A percentile compares a stretch with the other conserved stretches of the same genome.
These are phyloP conservation scores for Curvularia eragrostidis DNA, from an alignment of 2,329 filamentous ascomycete species.

Conservation along the genomic window DNA sequence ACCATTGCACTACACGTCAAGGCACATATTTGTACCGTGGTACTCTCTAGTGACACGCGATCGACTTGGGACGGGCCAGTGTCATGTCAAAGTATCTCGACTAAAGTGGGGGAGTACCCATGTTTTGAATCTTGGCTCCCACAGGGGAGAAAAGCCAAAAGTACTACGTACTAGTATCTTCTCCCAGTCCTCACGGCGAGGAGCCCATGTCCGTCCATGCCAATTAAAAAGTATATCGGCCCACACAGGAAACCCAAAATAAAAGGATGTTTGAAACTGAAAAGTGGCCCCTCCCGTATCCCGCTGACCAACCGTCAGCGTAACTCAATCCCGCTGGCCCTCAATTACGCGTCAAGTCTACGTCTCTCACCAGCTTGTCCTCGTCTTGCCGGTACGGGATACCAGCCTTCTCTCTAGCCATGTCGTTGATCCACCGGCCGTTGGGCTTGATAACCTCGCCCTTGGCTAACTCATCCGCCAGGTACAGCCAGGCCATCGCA, in stretches of 20 bases:
- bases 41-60: background rate
- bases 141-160: background rate
- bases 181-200: background rate
- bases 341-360: slow-evolving; percentile 12
- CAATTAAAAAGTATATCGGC: background rate
- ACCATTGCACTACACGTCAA: slow-evolving; percentile 6
- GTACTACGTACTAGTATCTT: background rate
- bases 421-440: slow-evolving; percentile 74
- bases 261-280: background rate
- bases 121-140: background rate
- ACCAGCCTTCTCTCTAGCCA: slow-evolving; percentile 71
- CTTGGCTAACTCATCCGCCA: slow-evolving; percentile 71
- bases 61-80: background rate
- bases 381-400: slow-evolving; percentile 65
- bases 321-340: background rate
- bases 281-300: background rate
- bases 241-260: background rate
- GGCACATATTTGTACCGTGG: background rate
- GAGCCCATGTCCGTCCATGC: background rate
- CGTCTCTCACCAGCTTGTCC: slow-evolving; percentile 62
- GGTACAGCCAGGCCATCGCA: slow-evolving; percentile 76
- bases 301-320: background rate
- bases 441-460: slow-evolving; percentile 64
- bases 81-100: background rate
- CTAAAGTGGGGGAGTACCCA: background rate